These are phyloP conservation scores for Venturia pyrina DNA, from an alignment of 2,329 filamentous ascomycete species.

Conservation along the genomic window DNA sequence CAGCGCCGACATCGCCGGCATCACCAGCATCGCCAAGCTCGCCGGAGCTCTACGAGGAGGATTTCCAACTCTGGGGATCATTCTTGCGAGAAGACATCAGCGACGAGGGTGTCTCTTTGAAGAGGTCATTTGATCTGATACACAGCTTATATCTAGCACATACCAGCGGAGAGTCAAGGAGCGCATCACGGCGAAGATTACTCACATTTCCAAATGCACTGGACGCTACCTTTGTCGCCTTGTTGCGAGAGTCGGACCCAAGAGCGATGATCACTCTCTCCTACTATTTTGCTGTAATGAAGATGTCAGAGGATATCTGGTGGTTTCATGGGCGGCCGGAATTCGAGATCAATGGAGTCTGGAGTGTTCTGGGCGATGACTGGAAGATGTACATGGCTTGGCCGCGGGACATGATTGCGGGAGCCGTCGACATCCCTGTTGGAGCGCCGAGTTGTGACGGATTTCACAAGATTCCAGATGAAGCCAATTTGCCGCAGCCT, in stretches of 20 bases:
- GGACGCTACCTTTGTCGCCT: slow-evolving; percentile 2
- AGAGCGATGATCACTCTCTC: slow-evolving; percentile 7
- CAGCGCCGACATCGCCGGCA: not conserved
- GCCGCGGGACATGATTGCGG: slow-evolving; percentile 8
- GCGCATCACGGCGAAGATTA: slow-evolving; percentile 5
- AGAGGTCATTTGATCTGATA: slow-evolving; percentile 4
- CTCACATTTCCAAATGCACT: slow-evolving; percentile 9
- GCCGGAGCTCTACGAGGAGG: not conserved
- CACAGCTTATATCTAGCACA: not conserved
- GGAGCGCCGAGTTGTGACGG: not conserved
- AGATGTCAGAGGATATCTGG: slow-evolving; percentile 8
- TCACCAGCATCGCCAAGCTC: slow-evolving; percentile 5
- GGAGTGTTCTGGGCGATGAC: slow-evolving; percentile 2
- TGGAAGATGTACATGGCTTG: slow-evolving; percentile 8
- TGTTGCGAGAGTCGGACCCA: slow-evolving; percentile 3
- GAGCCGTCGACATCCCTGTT: not conserved
- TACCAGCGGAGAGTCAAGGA: not conserved
- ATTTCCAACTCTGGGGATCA: not conserved
- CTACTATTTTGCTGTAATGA: slow-evolving; percentile 12
- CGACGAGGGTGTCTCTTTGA: not conserved
- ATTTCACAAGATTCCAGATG: not conserved
- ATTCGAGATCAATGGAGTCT: slow-evolving; percentile 8
- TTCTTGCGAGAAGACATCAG: not conserved
- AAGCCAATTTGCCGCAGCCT: not conserved
- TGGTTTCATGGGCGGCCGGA: slow-evolving; percentile 9